A percentile compares a stretch with the other conserved stretches of the same genome.
Evolutionary conservation across 768 basidiomycete genomes (phyloP).

Genomic region (Fistulinella prunicolor): DNA sequence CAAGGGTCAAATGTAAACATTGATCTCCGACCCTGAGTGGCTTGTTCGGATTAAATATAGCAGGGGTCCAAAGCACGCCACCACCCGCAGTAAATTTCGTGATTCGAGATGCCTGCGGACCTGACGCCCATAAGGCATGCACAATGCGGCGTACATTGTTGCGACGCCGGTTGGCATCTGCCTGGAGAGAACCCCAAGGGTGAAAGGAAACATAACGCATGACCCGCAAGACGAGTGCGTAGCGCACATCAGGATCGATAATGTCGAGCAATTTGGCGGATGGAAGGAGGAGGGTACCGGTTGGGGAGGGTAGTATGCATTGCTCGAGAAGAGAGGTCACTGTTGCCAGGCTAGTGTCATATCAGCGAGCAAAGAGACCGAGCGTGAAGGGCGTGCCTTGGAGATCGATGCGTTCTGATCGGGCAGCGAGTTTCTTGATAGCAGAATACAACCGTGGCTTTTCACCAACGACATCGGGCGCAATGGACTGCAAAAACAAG

Average conservation of each 20-base stretch:
- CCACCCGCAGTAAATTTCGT: constrained; percentile 53
- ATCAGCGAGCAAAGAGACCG: neutral
- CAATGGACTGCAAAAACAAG: constrained; percentile 27
- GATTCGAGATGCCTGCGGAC: constrained; percentile 24
- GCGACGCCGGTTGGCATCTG: constrained; percentile 56
- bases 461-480: constrained; percentile 33
- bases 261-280: constrained; percentile 33
- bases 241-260: constrained; percentile 34
- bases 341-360: constrained; percentile 34
- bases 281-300: constrained; percentile 50
- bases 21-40: constrained; percentile 17
- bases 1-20: constrained; percentile 13
- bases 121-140: constrained; percentile 43
- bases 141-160: constrained; percentile 47
- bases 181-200: constrained; percentile 71
- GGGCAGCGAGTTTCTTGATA: constrained; percentile 35
- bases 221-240: constrained; percentile 48
- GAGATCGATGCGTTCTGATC: constrained; percentile 40
- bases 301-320: constrained; percentile 41
- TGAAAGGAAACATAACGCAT: constrained; percentile 69
- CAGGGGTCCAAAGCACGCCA: constrained; percentile 63
- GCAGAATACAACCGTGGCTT: constrained; percentile 38
- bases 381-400: constrained; percentile 37
- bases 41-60: constrained; percentile 31
- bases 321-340: constrained; percentile 42